Conservation (phyloP, 768 basidiomycete genomes). For the Leccinellum albellum region DNA sequence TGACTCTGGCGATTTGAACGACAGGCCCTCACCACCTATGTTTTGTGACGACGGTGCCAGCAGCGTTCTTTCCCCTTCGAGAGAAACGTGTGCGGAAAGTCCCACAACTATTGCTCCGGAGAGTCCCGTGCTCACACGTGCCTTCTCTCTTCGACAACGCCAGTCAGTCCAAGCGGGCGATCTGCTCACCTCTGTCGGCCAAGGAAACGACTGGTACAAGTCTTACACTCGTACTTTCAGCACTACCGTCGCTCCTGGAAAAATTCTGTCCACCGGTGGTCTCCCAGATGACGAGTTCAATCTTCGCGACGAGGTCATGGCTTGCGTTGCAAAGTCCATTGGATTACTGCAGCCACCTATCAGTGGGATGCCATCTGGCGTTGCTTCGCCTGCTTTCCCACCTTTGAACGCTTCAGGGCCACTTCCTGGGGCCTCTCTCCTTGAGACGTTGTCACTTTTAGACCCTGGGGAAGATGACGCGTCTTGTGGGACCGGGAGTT, state of each 20-base stretch:
- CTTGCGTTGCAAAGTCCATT: slow-evolving; percentile 95
- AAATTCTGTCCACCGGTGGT: slow-evolving; percentile 19
- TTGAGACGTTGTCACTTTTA: slow-evolving; percentile 69
- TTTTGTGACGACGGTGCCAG: slow-evolving; percentile 15
- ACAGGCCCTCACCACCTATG: slow-evolving; percentile 14
- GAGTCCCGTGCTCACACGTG: slow-evolving; percentile 11
- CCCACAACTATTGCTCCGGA: slow-evolving; percentile 1
- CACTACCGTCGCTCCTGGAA: slow-evolving; percentile 32
- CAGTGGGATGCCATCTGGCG: slow-evolving; percentile 61
- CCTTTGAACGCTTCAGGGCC: slow-evolving; percentile 42
- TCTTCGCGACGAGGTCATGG: slow-evolving; percentile 95
- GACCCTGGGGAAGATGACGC: slow-evolving; percentile 65
- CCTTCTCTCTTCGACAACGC: slow-evolving; percentile 33
- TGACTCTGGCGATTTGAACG: slow-evolving; percentile 54
- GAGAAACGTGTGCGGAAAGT: slow-evolving; percentile 25
- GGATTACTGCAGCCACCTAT: slow-evolving; percentile 86
- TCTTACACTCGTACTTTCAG: slow-evolving; percentile 46
- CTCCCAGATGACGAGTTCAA: slow-evolving; percentile 73
- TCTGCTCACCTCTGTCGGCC: slow-evolving; percentile 56
- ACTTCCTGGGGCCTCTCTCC: slow-evolving; percentile 49
- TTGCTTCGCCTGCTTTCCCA: slow-evolving; percentile 60
- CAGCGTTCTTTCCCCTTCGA: slow-evolving; percentile 12
- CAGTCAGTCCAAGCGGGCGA: slow-evolving; percentile 71
- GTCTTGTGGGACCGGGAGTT: slow-evolving; percentile 62
- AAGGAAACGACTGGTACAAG: slow-evolving; percentile 44